Base-by-base conservation (phyloP, 2,329 filamentous ascomycete species). In the Plenodomus tracheiphilus region DNA sequence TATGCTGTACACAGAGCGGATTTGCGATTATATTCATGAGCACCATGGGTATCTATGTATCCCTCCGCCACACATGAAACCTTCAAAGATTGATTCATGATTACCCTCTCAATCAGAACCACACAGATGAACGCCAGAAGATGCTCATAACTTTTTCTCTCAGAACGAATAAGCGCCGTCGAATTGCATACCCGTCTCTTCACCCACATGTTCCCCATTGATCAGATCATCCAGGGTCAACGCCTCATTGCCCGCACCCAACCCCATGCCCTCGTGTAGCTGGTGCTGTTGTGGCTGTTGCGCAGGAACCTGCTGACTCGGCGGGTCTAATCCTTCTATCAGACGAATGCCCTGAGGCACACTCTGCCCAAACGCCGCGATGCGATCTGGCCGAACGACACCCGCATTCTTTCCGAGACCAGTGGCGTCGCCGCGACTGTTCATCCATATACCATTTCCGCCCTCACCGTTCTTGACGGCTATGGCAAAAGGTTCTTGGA, bases 401-500 rank as follows among this genome's bases (percentile, higher is more conserved):
- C 74, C 73, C 1, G 58, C 46, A 7, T 55, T 58, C 25, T 60
- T 60, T 18, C 57, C 55, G 8, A 59, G 39, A 5, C 61, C 56
- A 10, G 62, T 65, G 2, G 67, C 67, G 25, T 79, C 77, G 16
- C 74, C 73, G 25, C 77, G 70, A 0, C 71, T 68, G 53, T 80
- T 80, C 74, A 80, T 77, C 68, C 71, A 77, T 7, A 72, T 64
- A 15, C 75, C 71, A 47, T 79, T 77, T 2, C 65, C 67, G 7
- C 75, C 69, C 21, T 73, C 69, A 19, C 75, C 74, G 16, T 70
- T 64, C 22, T 73, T 64, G 48, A 76, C 53, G 50, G 52, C 53
- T 45, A 68, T 50, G 54, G 67, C 46, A 63, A 66, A 64, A 10
- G 63, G 59, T 4, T 70, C 61, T 20, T 64, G 59, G 19, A 82